phyloP scores from a whole-genome alignment of 2,329 filamentous ascomycete species.

The Hypoxylon sp. region DNA sequence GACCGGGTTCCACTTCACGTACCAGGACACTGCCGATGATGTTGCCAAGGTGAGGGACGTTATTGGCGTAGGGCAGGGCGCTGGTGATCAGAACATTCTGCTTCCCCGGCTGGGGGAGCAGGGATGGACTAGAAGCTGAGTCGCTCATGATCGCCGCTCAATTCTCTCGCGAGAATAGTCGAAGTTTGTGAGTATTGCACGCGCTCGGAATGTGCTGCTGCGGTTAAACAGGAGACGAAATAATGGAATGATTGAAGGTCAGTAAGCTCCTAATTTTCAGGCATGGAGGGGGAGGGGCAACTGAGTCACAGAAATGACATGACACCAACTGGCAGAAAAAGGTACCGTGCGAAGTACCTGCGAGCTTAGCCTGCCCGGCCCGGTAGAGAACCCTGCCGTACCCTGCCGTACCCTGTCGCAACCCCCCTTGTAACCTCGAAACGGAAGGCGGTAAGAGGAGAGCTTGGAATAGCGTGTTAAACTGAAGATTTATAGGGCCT shows the following conservation, averaged over 20 bases:
- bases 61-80: slow-evolving; percentile 84
- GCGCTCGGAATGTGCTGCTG: background rate
- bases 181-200: background rate
- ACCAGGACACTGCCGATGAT: slow-evolving; percentile 85
- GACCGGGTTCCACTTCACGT: slow-evolving; percentile 1
- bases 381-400: too few species aligned
- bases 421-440: too few species aligned
- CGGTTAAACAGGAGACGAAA: background rate
- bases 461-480: background rate
- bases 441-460: slow-evolving; percentile 16
- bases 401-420: too few species aligned
- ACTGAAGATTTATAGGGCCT: background rate
- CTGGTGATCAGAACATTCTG: slow-evolving; percentile 90
- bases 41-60: slow-evolving; percentile 86
- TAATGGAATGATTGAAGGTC: slow-evolving; percentile 1
- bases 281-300: slow-evolving; percentile 35
- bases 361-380: too few species aligned
- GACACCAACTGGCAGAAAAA: slow-evolving; percentile 22
- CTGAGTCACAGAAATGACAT: slow-evolving; percentile 35
- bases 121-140: slow-evolving; percentile 48
- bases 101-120: slow-evolving; percentile 73
- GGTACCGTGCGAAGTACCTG: too few species aligned
- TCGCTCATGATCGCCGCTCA: slow-evolving; percentile 20
- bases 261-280: background rate
- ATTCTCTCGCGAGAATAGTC: background rate